Evolutionary conservation across 1,284 basidiomycete genomes (phyloP).

Genomic region (Peniophora sp.): DNA sequence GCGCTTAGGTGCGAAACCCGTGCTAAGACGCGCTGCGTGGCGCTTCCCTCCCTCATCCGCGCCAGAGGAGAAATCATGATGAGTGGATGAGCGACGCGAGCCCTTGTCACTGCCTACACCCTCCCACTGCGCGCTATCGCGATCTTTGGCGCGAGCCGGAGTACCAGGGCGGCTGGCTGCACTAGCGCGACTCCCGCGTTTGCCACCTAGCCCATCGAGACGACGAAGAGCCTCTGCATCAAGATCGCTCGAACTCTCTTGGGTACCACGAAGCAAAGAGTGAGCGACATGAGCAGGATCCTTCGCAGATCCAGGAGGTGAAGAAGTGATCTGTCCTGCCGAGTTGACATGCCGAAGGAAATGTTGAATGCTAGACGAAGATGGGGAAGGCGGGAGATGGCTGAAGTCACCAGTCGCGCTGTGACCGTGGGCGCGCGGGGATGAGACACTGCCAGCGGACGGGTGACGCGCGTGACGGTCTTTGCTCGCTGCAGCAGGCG

Average conservation of each 20-base stretch:
- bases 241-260: slow-evolving; percentile 79
- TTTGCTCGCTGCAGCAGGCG: slow-evolving; percentile 19
- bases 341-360: slow-evolving; percentile 52
- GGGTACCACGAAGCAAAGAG: slow-evolving; percentile 69
- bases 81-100: slow-evolving; percentile 41
- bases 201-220: slow-evolving; percentile 82
- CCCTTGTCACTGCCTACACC: slow-evolving; percentile 47
- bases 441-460: slow-evolving; percentile 41
- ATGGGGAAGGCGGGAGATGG: slow-evolving; percentile 82
- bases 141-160: slow-evolving; percentile 39
- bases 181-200: slow-evolving; percentile 47
- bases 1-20: slow-evolving; percentile 64
- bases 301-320: slow-evolving; percentile 35
- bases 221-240: slow-evolving; percentile 89
- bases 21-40: slow-evolving; percentile 50
- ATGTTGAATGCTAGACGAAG: slow-evolving; percentile 78
- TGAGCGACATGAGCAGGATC: slow-evolving; percentile 60
- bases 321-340: slow-evolving; percentile 35
- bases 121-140: slow-evolving; percentile 50
- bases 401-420: slow-evolving; percentile 66
- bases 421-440: slow-evolving; percentile 42
- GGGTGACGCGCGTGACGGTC: slow-evolving; percentile 55
- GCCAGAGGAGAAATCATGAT: slow-evolving; percentile 29
- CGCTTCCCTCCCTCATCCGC: slow-evolving; percentile 63
- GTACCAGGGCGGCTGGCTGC: slow-evolving; percentile 66